Percentiles rank a stretch among this genome's conserved stretches.
These are phyloP conservation scores for Ambrosiella xylebori DNA, from an alignment of 2,329 filamentous ascomycete genomes.

Conservation along the genomic window DNA sequence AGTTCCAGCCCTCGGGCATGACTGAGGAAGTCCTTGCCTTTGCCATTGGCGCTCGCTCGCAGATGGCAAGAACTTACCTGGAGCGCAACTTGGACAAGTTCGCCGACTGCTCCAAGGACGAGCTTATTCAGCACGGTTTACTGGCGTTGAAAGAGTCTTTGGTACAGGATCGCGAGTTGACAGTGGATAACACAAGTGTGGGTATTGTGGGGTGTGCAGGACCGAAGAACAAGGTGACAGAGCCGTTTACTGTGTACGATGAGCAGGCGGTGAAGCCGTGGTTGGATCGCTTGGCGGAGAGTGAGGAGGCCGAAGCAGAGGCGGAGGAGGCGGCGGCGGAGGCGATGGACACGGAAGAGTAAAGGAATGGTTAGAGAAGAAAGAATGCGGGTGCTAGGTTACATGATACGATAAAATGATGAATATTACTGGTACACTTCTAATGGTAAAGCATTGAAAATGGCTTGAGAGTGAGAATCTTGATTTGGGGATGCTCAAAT, in stretches of 20 bases:
- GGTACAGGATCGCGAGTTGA: slow-evolving; percentile 93
- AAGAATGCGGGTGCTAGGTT: not conserved
- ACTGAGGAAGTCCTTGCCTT: slow-evolving; percentile 95
- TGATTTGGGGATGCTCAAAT: not conserved
- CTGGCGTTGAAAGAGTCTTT: slow-evolving; percentile 87
- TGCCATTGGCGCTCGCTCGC: slow-evolving; percentile 85
- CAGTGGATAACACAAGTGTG: slow-evolving; percentile 89
- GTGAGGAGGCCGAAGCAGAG: slow-evolving; percentile 24
- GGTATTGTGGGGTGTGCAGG: slow-evolving; percentile 56
- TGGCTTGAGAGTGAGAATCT: not conserved
- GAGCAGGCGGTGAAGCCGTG: slow-evolving; percentile 72
- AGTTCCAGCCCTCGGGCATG: slow-evolving; percentile 92
- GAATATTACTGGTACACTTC: slow-evolving; percentile 1
- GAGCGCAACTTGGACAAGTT: slow-evolving; percentile 84
- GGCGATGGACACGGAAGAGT: slow-evolving; percentile 19
- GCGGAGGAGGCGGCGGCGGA: slow-evolving; percentile 23
- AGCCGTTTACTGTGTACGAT: slow-evolving; percentile 83
- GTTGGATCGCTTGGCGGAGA: slow-evolving; percentile 56
- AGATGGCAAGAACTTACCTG: slow-evolving; percentile 95
- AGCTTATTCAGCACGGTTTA: slow-evolving; percentile 80
- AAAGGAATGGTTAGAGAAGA: slow-evolving; percentile 16
- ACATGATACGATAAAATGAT: not conserved
- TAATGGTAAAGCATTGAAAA: not conserved
- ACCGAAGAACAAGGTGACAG: slow-evolving; percentile 35
- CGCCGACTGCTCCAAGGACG: slow-evolving; percentile 56